These are phyloP conservation scores for Pouteria glomerata DNA, from an alignment of 148 eudicot genomes.

Conservation along the genomic window DNA sequence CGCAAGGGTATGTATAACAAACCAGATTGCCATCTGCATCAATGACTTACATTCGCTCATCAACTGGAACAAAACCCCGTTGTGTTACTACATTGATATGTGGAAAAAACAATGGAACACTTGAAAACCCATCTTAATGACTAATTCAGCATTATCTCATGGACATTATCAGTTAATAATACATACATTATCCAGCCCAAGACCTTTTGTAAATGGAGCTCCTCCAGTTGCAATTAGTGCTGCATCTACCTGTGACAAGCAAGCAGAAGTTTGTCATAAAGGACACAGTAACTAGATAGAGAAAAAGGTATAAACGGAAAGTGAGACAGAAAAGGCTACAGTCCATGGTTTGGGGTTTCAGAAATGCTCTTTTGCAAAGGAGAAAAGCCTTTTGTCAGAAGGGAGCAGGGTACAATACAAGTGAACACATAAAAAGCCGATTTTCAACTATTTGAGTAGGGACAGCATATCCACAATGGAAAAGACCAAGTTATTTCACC, in stretches of 20 bases:
- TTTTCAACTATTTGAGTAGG: background rate
- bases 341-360: background rate
- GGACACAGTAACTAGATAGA: background rate
- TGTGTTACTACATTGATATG: slow-evolving; percentile 82
- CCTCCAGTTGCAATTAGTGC: slow-evolving; percentile 96
- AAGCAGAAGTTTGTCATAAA: background rate
- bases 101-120: slow-evolving; percentile 5
- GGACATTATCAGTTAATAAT: background rate
- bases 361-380: background rate
- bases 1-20: background rate
- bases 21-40: slow-evolving; percentile 74
- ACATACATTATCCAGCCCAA: slow-evolving; percentile 77
- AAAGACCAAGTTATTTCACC: background rate
- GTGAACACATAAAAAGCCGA: background rate
- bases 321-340: background rate
- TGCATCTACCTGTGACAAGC: slow-evolving; percentile 62
- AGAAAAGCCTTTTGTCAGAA: too few species aligned
- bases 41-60: slow-evolving; percentile 83
- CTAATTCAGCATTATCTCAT: background rate
- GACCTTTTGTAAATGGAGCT: slow-evolving; percentile 83
- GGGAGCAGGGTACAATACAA: background rate
- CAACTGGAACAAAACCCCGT: slow-evolving; percentile 85
- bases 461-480: background rate
- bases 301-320: background rate
- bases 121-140: background rate